These are phyloP conservation scores for Fusarium anthophilum DNA, from an alignment of 2,329 filamentous ascomycete species.

Conservation along the genomic window DNA sequence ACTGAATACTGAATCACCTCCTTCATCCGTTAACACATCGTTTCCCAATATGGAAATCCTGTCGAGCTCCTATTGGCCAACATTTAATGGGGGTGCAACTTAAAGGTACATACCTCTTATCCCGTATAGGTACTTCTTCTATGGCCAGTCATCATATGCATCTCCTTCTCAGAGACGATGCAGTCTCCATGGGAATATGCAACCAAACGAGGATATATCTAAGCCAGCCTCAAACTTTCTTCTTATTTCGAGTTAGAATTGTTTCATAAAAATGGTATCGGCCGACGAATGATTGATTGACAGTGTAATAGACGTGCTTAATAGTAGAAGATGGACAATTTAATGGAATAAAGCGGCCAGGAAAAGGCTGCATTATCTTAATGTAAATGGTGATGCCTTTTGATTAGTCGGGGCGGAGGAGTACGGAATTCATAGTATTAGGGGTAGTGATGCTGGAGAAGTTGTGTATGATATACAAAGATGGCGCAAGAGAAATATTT, in stretches of 20 bases:
- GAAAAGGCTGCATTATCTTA: not conserved
- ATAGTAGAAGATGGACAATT: not conserved
- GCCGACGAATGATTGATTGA: not conserved
- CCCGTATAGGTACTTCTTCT: not conserved
- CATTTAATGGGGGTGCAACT: not conserved
- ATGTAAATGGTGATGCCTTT: not conserved
- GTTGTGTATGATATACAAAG: not conserved
- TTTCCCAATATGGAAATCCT: slow-evolving; percentile 20
- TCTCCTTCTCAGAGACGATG: not conserved
- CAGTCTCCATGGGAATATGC: not conserved
- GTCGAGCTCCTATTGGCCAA: slow-evolving; percentile 22
- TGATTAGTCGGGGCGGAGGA: not conserved
- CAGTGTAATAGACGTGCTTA: not conserved
- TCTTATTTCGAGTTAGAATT: not conserved
- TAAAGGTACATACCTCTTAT: not conserved
- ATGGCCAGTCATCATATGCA: not conserved
- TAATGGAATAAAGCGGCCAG: slow-evolving; percentile 1
- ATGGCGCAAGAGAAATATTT: not conserved
- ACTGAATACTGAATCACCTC: not conserved
- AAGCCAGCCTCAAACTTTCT: not conserved
- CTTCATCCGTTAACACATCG: not conserved
- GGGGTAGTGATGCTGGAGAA: not conserved
- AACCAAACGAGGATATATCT: not conserved
- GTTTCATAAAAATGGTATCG: not conserved
- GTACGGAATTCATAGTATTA: not conserved